These are phyloP conservation scores for Trametes cubensis DNA, from an alignment of 768 basidiomycete genomes.

Conservation along the genomic window DNA sequence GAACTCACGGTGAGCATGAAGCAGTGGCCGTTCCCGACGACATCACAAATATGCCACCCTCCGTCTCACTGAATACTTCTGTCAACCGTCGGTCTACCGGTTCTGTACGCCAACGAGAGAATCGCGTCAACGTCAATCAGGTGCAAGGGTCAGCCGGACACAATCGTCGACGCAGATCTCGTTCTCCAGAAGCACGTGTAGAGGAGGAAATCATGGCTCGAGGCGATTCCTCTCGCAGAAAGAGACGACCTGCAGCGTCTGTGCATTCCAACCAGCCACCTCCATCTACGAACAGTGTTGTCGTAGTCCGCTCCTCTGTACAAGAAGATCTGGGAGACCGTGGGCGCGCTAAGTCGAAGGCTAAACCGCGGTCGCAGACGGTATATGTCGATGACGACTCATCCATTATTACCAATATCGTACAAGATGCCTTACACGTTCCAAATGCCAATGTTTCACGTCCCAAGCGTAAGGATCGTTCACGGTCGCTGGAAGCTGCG, in stretches of 20 bases:
- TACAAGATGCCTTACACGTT: constrained; percentile 26
- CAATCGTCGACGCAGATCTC: constrained; percentile 37
- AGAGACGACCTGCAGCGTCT: constrained; percentile 32
- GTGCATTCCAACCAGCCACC: not conserved
- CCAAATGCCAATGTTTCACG: constrained; percentile 4
- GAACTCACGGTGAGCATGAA: too few species aligned
- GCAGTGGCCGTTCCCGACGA: not conserved
- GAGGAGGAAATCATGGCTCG: constrained; percentile 25
- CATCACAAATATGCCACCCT: constrained; percentile 13
- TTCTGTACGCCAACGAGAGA: constrained; percentile 29
- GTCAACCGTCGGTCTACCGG: constrained; percentile 18
- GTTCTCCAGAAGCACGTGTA: constrained; percentile 37
- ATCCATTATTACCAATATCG: constrained; percentile 17
- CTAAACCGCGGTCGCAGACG: constrained; percentile 13
- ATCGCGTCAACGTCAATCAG: constrained; percentile 8
- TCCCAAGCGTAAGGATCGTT: constrained; percentile 38
- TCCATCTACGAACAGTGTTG: constrained; percentile 1
- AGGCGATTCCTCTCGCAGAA: constrained; percentile 34
- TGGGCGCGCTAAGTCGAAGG: constrained; percentile 20
- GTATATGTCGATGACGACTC: constrained; percentile 17
- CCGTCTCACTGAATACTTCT: not conserved
- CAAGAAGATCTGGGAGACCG: constrained; percentile 20
- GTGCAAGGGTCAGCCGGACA: not conserved
- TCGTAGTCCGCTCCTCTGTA: not conserved
- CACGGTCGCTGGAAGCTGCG: constrained; percentile 40